Evolutionary conservation across 1,139 yeast species (phyloP).

Genomic region (Saccharomyces hybrid): DNA sequence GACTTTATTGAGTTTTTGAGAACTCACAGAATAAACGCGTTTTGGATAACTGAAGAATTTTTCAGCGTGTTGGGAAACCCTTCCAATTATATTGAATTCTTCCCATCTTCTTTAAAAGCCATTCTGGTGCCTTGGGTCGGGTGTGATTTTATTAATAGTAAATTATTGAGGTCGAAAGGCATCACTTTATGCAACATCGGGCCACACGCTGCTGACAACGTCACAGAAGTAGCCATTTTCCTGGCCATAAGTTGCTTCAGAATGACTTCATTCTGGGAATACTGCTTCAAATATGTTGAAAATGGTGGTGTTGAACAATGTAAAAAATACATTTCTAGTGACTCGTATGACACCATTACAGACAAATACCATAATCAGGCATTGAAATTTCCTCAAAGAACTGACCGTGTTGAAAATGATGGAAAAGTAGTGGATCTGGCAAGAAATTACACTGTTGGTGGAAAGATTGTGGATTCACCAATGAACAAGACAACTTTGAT

Average conservation of each 20-base stretch:
- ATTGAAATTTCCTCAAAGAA: slow-evolving; percentile 1
- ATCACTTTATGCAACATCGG: slow-evolving; percentile 61
- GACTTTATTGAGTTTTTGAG: slow-evolving; percentile 23
- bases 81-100: slow-evolving; percentile 38
- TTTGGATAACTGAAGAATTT: slow-evolving; percentile 61
- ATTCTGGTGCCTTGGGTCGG: slow-evolving; percentile 69
- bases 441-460: slow-evolving; percentile 42
- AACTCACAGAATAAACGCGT: slow-evolving; percentile 41
- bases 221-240: slow-evolving; percentile 64
- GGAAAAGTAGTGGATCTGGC: slow-evolving; percentile 17
- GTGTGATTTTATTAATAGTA: slow-evolving; percentile 50
- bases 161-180: slow-evolving; percentile 34
- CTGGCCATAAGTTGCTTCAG: slow-evolving; percentile 57
- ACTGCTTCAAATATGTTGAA: slow-evolving; percentile 34
- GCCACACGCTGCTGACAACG: slow-evolving; percentile 55
- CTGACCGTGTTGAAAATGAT: slow-evolving; percentile 1
- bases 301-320: slow-evolving; percentile 36
- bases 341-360: slow-evolving; percentile 13
- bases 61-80: slow-evolving; percentile 46
- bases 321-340: slow-evolving; percentile 35
- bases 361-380: slow-evolving; percentile 10
- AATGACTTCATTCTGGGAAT: slow-evolving; percentile 46
- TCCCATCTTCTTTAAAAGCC: slow-evolving; percentile 48
- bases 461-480: slow-evolving; percentile 44
- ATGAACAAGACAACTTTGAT: slow-evolving; percentile 55